These are phyloP conservation scores for Monosporozyma siamensis DNA, from an alignment of 805 yeast genomes.

Conservation along the genomic window DNA sequence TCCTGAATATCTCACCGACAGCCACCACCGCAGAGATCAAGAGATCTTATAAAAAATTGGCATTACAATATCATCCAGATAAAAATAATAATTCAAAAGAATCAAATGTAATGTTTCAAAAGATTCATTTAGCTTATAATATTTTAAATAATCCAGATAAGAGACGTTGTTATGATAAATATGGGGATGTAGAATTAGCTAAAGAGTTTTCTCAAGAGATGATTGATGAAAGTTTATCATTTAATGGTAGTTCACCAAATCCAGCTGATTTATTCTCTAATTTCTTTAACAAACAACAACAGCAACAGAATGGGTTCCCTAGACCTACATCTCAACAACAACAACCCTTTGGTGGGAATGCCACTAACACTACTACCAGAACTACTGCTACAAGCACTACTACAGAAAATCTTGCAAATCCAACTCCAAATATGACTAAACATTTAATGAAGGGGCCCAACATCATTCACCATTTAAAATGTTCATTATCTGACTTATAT, in stretches of 20 bases:
- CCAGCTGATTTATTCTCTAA: slow-evolving; percentile 27
- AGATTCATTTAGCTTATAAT: slow-evolving; percentile 84
- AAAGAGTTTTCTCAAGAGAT: slow-evolving; percentile 4
- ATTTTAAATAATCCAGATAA: slow-evolving; percentile 84
- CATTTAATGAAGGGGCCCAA: slow-evolving; percentile 35
- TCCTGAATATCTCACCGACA: slow-evolving; percentile 55
- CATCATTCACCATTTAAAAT: slow-evolving; percentile 46
- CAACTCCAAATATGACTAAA: too few relatives aligned
- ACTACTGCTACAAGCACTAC: too few relatives aligned
- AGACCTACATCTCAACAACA: background rate
- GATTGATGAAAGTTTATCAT: background rate
- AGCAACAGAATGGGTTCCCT: background rate
- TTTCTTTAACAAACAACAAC: slow-evolving; percentile 14
- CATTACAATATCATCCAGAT: slow-evolving; percentile 82
- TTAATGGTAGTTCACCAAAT: background rate
- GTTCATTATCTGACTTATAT: slow-evolving; percentile 48
- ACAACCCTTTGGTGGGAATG: too few relatives aligned
- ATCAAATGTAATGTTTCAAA: slow-evolving; percentile 71
- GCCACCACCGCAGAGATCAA: slow-evolving; percentile 69
- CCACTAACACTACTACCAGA: too few relatives aligned
- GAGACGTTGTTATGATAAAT: slow-evolving; percentile 84
- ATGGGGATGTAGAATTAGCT: slow-evolving; percentile 29
- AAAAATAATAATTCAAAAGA: slow-evolving; percentile 78
- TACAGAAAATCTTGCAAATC: too few relatives aligned
- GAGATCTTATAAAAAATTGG: slow-evolving; percentile 76